Base-by-base conservation (phyloP, 2,329 filamentous ascomycete species). In the Ophioceras dolichostomum region DNA sequence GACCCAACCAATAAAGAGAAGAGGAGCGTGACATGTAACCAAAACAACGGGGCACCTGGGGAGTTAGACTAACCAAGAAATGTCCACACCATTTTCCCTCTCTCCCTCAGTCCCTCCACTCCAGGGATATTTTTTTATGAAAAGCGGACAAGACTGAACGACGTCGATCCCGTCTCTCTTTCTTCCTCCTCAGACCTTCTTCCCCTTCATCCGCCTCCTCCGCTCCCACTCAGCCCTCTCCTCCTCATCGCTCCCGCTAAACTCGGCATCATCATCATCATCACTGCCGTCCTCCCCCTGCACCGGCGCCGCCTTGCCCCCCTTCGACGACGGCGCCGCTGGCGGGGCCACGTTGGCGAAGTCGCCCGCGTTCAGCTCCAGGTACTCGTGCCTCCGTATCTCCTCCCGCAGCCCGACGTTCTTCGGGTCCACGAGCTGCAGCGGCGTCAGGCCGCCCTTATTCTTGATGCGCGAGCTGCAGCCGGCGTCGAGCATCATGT, bases 401-500 rank as follows among this genome's bases (percentile, higher is more conserved):
- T 81, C 60, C 32, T 70, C 66, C 45, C 69, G 64, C 38, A 88
- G 62, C 37, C 67, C 70, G 18, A 53, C 52, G 58, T 88, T 85
- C 34, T 68, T 53, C 13, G 83, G 83, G 58, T 89, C 83, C 38
- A 79, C 79, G 43, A 89, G 70, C 58, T 87, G 79, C 38, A 71
- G 53, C 20, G 84, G 70, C 36, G 78, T 83, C 41, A 86, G 68
- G 49, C 80, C 79, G 37, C 75, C 79, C 59, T 80, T 82, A 64
- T 89, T 89, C 57, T 64, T 65, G 49, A 65, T 48, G 42, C 72
- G 67, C 39, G 71, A 58, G 58, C 59, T 68, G 36, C 64, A 69
- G 40, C 85, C 85, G 38, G 84, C 84, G 61, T 91, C 84, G 45
- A 89, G 70, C 68, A 93, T 76, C 68, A 91, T 85, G 48, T 79